Percentiles rank a stretch among this genome's conserved stretches.
phyloP scores from a whole-genome alignment of 257 asterid species.

The Lycium barbarum region DNA sequence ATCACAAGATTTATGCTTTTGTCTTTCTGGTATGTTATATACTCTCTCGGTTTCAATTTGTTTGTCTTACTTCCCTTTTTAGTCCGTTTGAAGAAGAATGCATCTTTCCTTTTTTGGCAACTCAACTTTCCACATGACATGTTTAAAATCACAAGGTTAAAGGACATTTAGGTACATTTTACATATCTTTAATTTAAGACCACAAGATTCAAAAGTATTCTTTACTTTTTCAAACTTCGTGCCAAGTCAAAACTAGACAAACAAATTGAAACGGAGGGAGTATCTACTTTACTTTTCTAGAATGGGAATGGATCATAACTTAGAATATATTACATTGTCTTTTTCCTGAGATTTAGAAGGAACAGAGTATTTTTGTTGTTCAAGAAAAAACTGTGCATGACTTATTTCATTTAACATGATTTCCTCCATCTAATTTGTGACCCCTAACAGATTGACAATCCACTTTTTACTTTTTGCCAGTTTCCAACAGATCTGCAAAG shows the following conservation, averaged over 20 bases:
- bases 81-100: no score
- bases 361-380: background rate
- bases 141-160: no score
- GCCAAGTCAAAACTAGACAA: no score
- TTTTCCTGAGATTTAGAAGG: background rate
- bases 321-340: slow-evolving; percentile 5
- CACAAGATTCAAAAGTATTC: no score
- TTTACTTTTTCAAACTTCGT: no score
- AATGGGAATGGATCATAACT: slow-evolving; percentile 4
- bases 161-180: no score
- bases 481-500: slow-evolving; percentile 68
- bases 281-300: slow-evolving; percentile 13
- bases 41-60: no score
- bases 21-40: background rate
- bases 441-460: slow-evolving; percentile 2
- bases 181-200: no score
- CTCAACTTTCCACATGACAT: no score
- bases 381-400: background rate
- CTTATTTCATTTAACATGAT: background rate
- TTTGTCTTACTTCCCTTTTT: no score
- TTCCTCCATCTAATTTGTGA: slow-evolving; percentile 22
- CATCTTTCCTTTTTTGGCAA: no score
- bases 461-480: slow-evolving; percentile 49
- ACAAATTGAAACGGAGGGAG: no score
- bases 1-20: background rate